Percentiles rank a stretch among this genome's conserved stretches.
These are phyloP conservation scores for Populus tremula DNA, from an alignment of 345 rosid species.

Conservation along the genomic window DNA sequence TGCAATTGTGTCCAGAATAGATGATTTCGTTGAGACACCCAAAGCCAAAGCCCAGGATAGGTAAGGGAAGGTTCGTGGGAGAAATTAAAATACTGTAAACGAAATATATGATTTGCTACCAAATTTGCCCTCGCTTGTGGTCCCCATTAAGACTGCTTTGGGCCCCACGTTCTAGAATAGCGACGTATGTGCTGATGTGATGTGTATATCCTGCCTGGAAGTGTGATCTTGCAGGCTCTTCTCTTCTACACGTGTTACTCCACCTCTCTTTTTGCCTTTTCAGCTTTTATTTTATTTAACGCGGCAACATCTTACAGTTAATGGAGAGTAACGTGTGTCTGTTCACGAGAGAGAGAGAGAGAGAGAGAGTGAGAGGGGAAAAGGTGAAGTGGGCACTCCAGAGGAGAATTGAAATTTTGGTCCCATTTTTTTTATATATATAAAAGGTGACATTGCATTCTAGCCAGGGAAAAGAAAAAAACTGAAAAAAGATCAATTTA, in stretches of 20 bases:
- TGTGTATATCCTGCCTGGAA: not conserved
- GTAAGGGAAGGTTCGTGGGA: too few relatives aligned
- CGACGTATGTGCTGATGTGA: not conserved
- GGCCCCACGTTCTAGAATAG: not conserved
- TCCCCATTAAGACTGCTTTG: not conserved
- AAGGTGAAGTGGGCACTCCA: not conserved
- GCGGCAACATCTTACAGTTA: not conserved
- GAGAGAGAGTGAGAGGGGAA: not conserved
- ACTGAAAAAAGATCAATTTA: too few relatives aligned
- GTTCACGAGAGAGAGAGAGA: not conserved
- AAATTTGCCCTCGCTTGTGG: not conserved
- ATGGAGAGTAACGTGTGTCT: not conserved
- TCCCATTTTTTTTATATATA: too few relatives aligned
- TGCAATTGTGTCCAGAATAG: not conserved
- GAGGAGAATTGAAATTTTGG: not conserved
- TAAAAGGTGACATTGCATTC: too few relatives aligned
- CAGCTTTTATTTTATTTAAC: not conserved
- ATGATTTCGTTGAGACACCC: too few relatives aligned
- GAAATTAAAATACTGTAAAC: too few relatives aligned
- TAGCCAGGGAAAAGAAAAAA: too few relatives aligned
- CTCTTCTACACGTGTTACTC: constrained; percentile 16
- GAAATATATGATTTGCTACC: not conserved
- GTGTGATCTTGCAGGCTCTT: constrained; percentile 3
- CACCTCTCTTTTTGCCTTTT: not conserved
- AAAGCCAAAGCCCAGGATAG: not conserved